phyloP scores from a whole-genome alignment of 345 rosid genomes.

The Lepidium africanum region DNA sequence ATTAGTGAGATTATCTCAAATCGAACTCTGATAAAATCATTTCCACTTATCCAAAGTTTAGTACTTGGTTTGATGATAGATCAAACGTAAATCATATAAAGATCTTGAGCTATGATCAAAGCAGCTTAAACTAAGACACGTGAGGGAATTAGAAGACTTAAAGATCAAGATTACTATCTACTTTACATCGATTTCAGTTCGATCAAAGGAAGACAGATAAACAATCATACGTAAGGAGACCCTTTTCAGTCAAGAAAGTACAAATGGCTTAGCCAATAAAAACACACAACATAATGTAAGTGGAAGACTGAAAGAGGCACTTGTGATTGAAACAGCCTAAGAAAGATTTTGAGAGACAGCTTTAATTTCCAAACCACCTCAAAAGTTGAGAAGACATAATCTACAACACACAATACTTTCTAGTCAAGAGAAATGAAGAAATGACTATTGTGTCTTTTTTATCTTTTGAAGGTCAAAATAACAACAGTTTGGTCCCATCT shows the following conservation, averaged over 20 bases:
- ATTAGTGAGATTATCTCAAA: too few species aligned
- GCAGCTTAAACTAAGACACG: background rate
- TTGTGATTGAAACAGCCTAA: background rate
- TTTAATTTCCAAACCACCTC: constrained; percentile 2
- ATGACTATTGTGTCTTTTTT: background rate
- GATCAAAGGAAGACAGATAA: background rate
- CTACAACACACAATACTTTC: background rate
- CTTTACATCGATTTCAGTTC: background rate
- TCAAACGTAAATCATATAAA: background rate
- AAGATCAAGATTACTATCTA: background rate
- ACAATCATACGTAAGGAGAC: constrained; percentile 4
- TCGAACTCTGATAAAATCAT: too few species aligned
- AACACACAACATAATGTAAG: background rate
- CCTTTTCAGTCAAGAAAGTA: constrained; percentile 16
- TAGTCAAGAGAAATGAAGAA: background rate
- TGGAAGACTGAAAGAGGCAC: constrained; percentile 9
- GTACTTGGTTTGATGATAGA: background rate
- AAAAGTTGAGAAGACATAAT: constrained; percentile 2
- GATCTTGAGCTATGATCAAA: background rate
- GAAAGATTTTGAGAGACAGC: background rate
- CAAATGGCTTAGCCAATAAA: background rate
- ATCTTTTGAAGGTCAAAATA: background rate
- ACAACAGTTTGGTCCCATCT: constrained; percentile 14
- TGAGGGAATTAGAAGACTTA: background rate
- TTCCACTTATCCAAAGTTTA: too few species aligned